A percentile compares a stretch with the other conserved stretches of the same genome.
These are phyloP conservation scores for Phaeosphaeria sp. DNA, from an alignment of 2,329 filamentous ascomycete species.

Conservation along the genomic window DNA sequence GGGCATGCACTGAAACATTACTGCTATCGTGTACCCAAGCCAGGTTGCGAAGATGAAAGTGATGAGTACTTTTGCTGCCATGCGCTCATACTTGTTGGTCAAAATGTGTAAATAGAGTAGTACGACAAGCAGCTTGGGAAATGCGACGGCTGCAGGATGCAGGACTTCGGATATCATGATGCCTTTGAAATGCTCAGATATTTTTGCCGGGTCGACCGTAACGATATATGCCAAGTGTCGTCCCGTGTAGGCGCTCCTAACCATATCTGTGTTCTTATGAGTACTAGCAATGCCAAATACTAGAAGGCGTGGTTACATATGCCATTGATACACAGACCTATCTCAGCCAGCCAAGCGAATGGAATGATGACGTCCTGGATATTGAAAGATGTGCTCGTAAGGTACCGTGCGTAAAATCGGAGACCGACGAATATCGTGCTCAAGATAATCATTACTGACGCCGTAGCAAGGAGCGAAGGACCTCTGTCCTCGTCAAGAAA, in stretches of 20 bases:
- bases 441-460: slow-evolving; percentile 24
- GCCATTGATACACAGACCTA: slow-evolving; percentile 25
- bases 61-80: slow-evolving; percentile 25
- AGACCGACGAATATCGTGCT: slow-evolving; percentile 28
- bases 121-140: slow-evolving; percentile 34
- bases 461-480: slow-evolving; percentile 18
- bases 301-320: slow-evolving; percentile 20
- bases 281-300: neutral
- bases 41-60: slow-evolving; percentile 26
- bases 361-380: slow-evolving; percentile 29
- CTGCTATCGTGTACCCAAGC: slow-evolving; percentile 28
- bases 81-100: slow-evolving; percentile 30
- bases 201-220: slow-evolving; percentile 16
- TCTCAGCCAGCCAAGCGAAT: slow-evolving; percentile 29
- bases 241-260: slow-evolving; percentile 29
- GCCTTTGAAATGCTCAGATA: slow-evolving; percentile 30
- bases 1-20: slow-evolving; percentile 31
- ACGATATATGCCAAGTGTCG: slow-evolving; percentile 27
- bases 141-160: slow-evolving; percentile 34
- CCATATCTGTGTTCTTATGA: slow-evolving; percentile 24
- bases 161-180: slow-evolving; percentile 32
- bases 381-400: slow-evolving; percentile 20
- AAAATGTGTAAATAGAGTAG: slow-evolving; percentile 34
- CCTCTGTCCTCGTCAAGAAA: slow-evolving; percentile 26
- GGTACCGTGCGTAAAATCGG: slow-evolving; percentile 29